These are phyloP conservation scores for Aspergillus sojae DNA, from an alignment of 2,329 filamentous ascomycete species.

Conservation along the genomic window DNA sequence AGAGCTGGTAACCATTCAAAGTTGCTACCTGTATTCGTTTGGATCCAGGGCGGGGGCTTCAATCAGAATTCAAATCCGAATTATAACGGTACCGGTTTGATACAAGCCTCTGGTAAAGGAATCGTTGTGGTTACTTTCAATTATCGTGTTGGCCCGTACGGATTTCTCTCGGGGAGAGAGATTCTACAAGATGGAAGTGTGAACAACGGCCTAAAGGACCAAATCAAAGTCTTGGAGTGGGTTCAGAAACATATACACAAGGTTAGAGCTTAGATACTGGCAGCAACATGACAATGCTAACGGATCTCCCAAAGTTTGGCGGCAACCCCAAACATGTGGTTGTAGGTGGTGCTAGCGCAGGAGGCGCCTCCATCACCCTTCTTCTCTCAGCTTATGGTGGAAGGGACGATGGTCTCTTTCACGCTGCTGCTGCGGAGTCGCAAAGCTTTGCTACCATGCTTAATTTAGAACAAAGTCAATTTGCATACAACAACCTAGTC, in stretches of 20 bases:
- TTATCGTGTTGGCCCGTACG: conserved; percentile 74
- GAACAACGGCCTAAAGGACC: conserved; percentile 73
- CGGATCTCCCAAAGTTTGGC: conserved; percentile 57
- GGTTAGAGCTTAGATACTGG: conserved; percentile 30
- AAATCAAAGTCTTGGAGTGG: conserved; percentile 71
- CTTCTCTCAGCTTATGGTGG: conserved; percentile 62
- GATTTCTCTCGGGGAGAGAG: conserved; percentile 67
- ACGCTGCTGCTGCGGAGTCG: conserved; percentile 57
- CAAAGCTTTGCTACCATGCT: conserved; percentile 55
- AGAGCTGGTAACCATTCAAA: conserved; percentile 42
- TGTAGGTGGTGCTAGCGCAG: conserved; percentile 69
- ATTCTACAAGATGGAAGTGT: conserved; percentile 53
- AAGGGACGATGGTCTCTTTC: conserved; percentile 52
- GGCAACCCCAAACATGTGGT: conserved; percentile 70
- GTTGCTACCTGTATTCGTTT: conserved; percentile 65
- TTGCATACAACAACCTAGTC: conserved; percentile 55
- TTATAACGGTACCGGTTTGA: conserved; percentile 64
- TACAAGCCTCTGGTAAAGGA: conserved; percentile 58
- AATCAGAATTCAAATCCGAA: conserved; percentile 61
- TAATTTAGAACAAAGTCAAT: conserved; percentile 53
- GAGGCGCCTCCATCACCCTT: conserved; percentile 64
- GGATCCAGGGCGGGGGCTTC: conserved; percentile 65
- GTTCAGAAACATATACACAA: conserved; percentile 64
- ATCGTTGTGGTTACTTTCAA: conserved; percentile 74
- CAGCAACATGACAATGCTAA: background rate